Evolutionary conservation across 1,139 yeast genomes (phyloP).

Genomic region (Yamadazyma pseudoaaseri): DNA sequence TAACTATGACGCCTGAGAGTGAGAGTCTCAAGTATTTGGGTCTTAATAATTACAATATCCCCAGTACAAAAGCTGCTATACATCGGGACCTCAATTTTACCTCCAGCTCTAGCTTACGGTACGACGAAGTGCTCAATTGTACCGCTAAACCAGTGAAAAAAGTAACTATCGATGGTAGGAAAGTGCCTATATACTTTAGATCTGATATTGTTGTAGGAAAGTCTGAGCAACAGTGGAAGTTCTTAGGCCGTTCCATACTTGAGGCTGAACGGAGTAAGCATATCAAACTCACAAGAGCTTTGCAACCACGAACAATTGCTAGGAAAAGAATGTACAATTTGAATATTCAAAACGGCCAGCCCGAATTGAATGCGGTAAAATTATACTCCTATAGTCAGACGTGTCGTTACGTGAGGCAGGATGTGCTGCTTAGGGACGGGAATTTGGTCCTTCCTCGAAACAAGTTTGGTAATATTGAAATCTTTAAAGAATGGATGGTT

Average conservation of each 20-base stretch:
- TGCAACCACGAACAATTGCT: conserved; percentile 25
- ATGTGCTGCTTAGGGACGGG: conserved; percentile 12
- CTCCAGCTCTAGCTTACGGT: conserved; percentile 25
- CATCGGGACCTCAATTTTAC: conserved; percentile 32
- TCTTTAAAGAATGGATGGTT: conserved; percentile 30
- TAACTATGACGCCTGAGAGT: conserved; percentile 19
- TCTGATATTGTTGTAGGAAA: conserved; percentile 28
- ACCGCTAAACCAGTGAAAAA: conserved; percentile 17
- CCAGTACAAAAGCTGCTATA: conserved; percentile 28
- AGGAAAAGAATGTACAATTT: conserved; percentile 20
- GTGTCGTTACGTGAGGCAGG: conserved; percentile 23
- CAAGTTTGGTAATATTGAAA: conserved; percentile 35
- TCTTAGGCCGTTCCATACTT: conserved; percentile 33
- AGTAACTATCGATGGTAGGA: conserved; percentile 16
- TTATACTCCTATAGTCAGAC: conserved; percentile 33
- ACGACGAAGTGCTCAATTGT: conserved; percentile 26
- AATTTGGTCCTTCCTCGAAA: conserved; percentile 24
- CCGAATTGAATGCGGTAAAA: conserved; percentile 22
- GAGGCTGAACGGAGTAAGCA: conserved; percentile 19
- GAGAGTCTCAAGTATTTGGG: conserved; percentile 24
- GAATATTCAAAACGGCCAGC: conserved; percentile 19
- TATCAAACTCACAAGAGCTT: conserved; percentile 21
- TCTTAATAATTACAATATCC: conserved; percentile 24
- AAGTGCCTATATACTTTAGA: conserved; percentile 24
- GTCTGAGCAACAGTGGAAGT: conserved; percentile 40